Percentiles rank a stretch among this genome's conserved stretches.
These are phyloP conservation scores for Populus hybrid DNA, from an alignment of 441 rosid genomes.

Conservation along the genomic window DNA sequence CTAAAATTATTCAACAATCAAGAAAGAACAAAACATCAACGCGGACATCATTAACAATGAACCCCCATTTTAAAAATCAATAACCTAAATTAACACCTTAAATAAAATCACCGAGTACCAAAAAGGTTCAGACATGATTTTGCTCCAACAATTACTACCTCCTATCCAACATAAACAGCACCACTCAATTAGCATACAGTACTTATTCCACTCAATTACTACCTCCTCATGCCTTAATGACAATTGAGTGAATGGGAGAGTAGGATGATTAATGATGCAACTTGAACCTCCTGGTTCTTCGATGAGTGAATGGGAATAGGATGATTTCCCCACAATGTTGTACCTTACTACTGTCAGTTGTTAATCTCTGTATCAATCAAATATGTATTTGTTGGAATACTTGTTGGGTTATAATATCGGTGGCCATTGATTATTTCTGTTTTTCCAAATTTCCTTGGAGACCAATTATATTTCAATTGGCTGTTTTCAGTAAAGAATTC, in stretches of 20 bases:
- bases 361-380: background rate
- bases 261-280: background rate
- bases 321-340: conserved; percentile 13
- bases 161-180: background rate
- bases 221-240: no score
- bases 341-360: conserved; percentile 6
- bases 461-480: background rate
- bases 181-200: no score
- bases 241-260: conserved; percentile 7
- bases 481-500: background rate
- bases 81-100: no score
- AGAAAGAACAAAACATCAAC: background rate
- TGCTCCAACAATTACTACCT: background rate
- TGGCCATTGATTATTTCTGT: background rate
- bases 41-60: background rate
- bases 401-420: background rate
- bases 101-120: background rate
- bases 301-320: background rate
- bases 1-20: background rate
- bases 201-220: background rate
- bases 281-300: background rate
- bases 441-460: background rate
- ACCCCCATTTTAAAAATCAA: background rate
- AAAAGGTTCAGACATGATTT: background rate
- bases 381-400: background rate